Conservation (phyloP, 371 early-diverging fungal species). For the Nematocida ironsii region DNA sequence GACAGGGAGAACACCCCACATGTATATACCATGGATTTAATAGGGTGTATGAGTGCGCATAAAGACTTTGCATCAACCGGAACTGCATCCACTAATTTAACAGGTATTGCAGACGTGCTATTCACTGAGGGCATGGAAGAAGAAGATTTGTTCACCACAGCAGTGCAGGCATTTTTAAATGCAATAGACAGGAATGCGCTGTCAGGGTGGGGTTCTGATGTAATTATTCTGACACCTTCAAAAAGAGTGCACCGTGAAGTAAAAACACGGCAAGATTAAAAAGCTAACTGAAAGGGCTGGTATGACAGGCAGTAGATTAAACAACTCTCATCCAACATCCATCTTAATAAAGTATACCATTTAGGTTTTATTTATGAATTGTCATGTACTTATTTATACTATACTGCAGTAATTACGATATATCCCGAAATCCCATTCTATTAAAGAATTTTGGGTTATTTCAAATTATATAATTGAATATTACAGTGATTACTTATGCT, state of each 20-base stretch:
- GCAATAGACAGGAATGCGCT: constrained; percentile 94
- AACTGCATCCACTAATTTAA: constrained; percentile 81
- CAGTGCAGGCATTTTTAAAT: constrained; percentile 88
- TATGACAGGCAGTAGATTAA: background rate
- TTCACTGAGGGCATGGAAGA: constrained; percentile 87
- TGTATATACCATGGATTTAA: constrained; percentile 88
- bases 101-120: constrained; percentile 93
- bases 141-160: constrained; percentile 92
- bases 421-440: no score
- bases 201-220: constrained; percentile 93
- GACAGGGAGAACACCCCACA: constrained; percentile 77
- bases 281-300: background rate
- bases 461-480: no score
- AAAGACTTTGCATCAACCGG: constrained; percentile 92
- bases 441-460: no score
- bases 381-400: no score
- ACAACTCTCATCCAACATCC: no score
- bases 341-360: no score
- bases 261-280: constrained; percentile 68
- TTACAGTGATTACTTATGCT: no score
- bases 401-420: no score
- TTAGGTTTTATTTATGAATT: no score
- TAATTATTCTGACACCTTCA: constrained; percentile 54
- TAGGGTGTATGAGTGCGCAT: constrained; percentile 90
- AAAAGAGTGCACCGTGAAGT: constrained; percentile 60